Conservation (phyloP, 495 filamentous ascomycete species). For the Penicillium pulvis region DNA sequence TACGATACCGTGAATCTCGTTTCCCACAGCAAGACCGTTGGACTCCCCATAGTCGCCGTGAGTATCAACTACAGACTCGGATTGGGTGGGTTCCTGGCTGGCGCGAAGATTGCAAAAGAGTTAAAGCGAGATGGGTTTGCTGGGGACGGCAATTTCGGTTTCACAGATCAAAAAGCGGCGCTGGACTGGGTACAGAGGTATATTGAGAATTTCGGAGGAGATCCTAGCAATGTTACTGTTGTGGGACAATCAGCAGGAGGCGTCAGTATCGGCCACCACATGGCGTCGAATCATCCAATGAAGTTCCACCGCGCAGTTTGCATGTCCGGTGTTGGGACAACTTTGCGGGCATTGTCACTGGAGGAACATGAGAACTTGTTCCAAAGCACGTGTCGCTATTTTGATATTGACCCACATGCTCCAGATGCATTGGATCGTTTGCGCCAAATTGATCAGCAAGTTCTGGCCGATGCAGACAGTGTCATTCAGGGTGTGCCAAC, state of each 20-base stretch:
- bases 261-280: constrained; percentile 15
- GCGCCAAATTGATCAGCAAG: constrained; percentile 12
- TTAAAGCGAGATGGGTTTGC: constrained; percentile 14
- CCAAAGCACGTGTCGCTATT: constrained; percentile 9
- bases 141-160: constrained; percentile 19
- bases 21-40: constrained; percentile 9
- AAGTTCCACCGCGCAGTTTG: constrained; percentile 17
- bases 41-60: constrained; percentile 9
- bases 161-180: constrained; percentile 16
- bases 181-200: constrained; percentile 16
- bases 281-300: constrained; percentile 15
- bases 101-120: constrained; percentile 11
- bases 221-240: constrained; percentile 11
- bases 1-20: constrained; percentile 18
- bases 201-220: constrained; percentile 13
- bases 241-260: constrained; percentile 17
- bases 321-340: constrained; percentile 17
- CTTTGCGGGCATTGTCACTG: background rate
- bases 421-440: constrained; percentile 14
- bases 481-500: constrained; percentile 13
- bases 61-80: constrained; percentile 19
- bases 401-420: constrained; percentile 9
- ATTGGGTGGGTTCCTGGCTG: constrained; percentile 15
- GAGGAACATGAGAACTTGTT: constrained; percentile 14
- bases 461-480: constrained; percentile 14